Conservation (phyloP, 2,329 filamentous ascomycete genomes). For the Lachnellula hyalina region DNA sequence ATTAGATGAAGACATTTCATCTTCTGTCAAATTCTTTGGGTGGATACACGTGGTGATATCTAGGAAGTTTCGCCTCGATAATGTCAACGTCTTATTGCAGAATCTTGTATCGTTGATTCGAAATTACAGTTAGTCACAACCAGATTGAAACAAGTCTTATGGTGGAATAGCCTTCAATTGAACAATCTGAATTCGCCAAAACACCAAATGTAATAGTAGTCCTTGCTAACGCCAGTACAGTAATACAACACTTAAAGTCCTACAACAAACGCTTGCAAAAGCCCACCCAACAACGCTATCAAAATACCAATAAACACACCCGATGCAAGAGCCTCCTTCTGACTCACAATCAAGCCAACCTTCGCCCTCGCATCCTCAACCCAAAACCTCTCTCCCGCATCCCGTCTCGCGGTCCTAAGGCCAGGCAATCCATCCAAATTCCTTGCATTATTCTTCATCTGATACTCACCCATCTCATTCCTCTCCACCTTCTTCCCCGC, state of each 20-base stretch:
- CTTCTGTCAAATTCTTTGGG: no score
- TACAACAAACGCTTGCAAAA: neutral
- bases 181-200: no score
- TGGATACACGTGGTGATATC: no score
- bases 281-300: neutral
- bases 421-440: conserved; percentile 58
- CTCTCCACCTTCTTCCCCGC: conserved; percentile 43
- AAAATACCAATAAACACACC: conserved; percentile 14
- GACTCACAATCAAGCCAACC: conserved; percentile 8
- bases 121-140: no score
- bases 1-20: no score
- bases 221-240: no score
- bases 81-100: no score
- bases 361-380: conserved; percentile 33
- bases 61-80: no score
- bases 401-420: conserved; percentile 46
- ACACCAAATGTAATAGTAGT: no score
- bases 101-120: no score
- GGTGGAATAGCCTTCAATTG: no score
- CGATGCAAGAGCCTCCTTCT: conserved; percentile 9
- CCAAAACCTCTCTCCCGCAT: conserved; percentile 43
- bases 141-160: no score
- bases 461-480: conserved; percentile 50
- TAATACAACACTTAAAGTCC: neutral
- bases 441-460: conserved; percentile 46